Base-by-base conservation (phyloP, 2,329 filamentous ascomycete species). In the Aspergillus arachidicola region DNA sequence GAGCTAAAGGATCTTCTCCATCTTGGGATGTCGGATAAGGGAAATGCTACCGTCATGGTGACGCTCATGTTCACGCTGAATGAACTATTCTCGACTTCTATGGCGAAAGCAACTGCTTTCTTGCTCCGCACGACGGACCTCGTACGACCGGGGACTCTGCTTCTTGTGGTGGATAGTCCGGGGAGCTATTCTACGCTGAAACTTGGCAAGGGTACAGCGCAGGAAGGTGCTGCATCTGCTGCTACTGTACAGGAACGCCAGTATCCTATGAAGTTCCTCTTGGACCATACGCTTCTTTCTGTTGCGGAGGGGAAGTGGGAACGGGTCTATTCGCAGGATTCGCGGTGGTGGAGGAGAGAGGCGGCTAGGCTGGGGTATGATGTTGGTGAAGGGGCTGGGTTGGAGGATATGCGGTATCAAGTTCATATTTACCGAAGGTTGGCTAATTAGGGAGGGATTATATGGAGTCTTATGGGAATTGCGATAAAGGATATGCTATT, bases 371-470 rank as follows among this genome's bases (percentile, higher is more conserved):
- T 97, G 68, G 82, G 84, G 46, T 98, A 97, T 79, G 91, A 93
- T 9, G 93, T 97, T 71, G 85, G 89, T 32, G 97, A 97, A 77
- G 92, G 93, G 3, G 93, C 97, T 65, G 85, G 88, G 58, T 79
- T 98, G 73, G 94, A 98, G 80, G 92, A 97, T 75, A 97, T 97
- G 94, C 88, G 94, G 54, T 97, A 94, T 78, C 94, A 98, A 78
- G 83, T 97, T 70, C 93, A 97, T 80, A 75, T 97, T 19, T 98
- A 97, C 73, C 78, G 80, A 60, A 78, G 81, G 65, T 56, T 80
- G 34, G 59, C 23, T 55, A 21, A n/a, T 56, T 63, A 56, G 23
- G 23, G 30, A 28, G 23, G 11, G 34, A 14, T 57, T 53, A 9
- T 32, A 32, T 9, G 41, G 19, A 16, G 55, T 6, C 1, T 46